Percentiles rank a stretch among this genome's conserved stretches.
Evolutionary conservation across 495 filamentous ascomycete species (phyloP).

Genomic region (Annulohypoxylon bovei): DNA sequence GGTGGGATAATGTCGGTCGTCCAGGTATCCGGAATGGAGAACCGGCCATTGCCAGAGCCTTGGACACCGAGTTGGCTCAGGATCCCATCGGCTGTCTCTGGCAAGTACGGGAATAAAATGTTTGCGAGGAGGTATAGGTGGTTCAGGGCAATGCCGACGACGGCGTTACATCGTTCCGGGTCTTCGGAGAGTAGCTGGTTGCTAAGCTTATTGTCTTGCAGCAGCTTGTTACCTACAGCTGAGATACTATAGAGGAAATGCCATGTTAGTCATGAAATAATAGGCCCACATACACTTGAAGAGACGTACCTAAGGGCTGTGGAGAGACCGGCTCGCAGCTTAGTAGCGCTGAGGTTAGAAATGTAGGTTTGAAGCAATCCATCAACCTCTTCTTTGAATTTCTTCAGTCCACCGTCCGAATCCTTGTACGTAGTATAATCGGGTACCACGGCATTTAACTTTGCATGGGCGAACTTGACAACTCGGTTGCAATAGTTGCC

Average conservation of each 20-base stretch:
- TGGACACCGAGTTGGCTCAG: slow-evolving; percentile 67
- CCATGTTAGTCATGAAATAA: slow-evolving; percentile 7
- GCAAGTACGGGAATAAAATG: slow-evolving; percentile 84
- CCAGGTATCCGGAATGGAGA: slow-evolving; percentile 80
- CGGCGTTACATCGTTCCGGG: slow-evolving; percentile 77
- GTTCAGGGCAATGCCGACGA: slow-evolving; percentile 84
- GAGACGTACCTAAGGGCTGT: slow-evolving; percentile 63
- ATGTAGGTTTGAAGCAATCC: slow-evolving; percentile 72
- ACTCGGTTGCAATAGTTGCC: slow-evolving; percentile 95
- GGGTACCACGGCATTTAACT: slow-evolving; percentile 74
- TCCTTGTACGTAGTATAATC: slow-evolving; percentile 69
- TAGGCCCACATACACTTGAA: not conserved
- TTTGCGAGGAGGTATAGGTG: slow-evolving; percentile 81
- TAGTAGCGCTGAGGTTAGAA: slow-evolving; percentile 75
- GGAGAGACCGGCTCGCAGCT: slow-evolving; percentile 76
- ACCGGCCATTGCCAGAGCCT: slow-evolving; percentile 58
- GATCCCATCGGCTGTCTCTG: slow-evolving; percentile 78
- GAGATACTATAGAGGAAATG: slow-evolving; percentile 57
- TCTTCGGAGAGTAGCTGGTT: slow-evolving; percentile 78
- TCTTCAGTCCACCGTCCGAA: slow-evolving; percentile 53
- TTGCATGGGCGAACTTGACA: slow-evolving; percentile 87
- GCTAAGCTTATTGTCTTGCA: slow-evolving; percentile 84
- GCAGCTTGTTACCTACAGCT: slow-evolving; percentile 80
- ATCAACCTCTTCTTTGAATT: slow-evolving; percentile 65
- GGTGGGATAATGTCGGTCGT: slow-evolving; percentile 67